Evolutionary conservation across 805 yeast genomes (phyloP), one percentile per base, ranked within the genome.

Genomic region (Yamadazyma takamatsuzukensis): DNA sequence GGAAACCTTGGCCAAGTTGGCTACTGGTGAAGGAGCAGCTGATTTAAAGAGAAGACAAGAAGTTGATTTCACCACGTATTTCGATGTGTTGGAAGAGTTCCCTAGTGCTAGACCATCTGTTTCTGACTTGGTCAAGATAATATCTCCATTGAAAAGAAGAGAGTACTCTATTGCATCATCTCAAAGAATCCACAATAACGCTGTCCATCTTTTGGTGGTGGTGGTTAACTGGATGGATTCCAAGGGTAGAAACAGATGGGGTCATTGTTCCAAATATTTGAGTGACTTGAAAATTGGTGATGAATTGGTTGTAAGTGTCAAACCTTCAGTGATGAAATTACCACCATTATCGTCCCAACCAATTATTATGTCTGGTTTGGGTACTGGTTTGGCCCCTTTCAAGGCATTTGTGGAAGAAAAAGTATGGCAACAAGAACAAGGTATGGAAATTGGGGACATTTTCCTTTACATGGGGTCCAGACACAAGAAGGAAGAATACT

Each of bases 361-460:
- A 15, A 82, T 90, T 48, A 80, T 90, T 44, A 90, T 90, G 97
- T 82, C 95, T 48, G 97, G 97, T 49, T 72, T 90, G 47, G 97
- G 97, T 64, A 90, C 97, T 33, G 97, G 97, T 45, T 75, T 90
- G 51, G 97, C 97, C 18, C 97, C 97, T 32, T 90, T 90, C 80
- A 90, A 90, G 72, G 97, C 97, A 0, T 88, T 90, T 54, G 76
- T 90, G 36, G 97, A 90, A 62, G 97, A 90, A 64, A 88, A 88
- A 70, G 76, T 82, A 53, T 88, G 90, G 87, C 97, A 90, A 68
- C 70, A 80, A 53, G 75, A 81, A 48, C 95, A 88, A 57, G 97
- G 97, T 31, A 58, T 73, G 56, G 84, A 82, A 47, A 85, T 90
- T 56, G 97, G 97, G 32, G 90, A 83, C 34, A 77, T 89, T 36